phyloP scores from a whole-genome alignment of 495 filamentous ascomycete species.

The Parachaetomium inaequale region DNA sequence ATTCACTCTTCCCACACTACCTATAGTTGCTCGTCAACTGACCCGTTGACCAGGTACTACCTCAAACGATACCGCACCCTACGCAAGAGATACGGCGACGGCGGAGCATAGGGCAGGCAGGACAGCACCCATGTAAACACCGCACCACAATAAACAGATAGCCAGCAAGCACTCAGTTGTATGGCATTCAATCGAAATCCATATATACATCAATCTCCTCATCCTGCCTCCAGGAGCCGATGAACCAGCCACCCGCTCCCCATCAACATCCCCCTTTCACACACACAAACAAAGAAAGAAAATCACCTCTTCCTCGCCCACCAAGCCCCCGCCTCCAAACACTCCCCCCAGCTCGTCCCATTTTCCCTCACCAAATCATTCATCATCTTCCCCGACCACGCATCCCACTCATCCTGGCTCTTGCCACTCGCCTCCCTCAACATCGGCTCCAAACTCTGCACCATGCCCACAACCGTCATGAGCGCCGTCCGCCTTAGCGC shows the following conservation, averaged over 20 bases:
- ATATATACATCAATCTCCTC: background rate
- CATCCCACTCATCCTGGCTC: constrained; percentile 87
- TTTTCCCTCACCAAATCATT: constrained; percentile 73
- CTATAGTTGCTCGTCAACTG: background rate
- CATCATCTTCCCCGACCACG: constrained; percentile 85
- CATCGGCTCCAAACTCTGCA: constrained; percentile 80
- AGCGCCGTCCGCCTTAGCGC: constrained; percentile 76
- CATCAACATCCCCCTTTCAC: background rate
- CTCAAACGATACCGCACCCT: constrained; percentile 89
- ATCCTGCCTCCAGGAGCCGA: background rate
- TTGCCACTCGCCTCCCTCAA: constrained; percentile 79
- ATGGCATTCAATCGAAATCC: background rate
- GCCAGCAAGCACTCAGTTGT: background rate
- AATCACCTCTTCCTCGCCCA: constrained; percentile 54
- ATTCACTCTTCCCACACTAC: background rate
- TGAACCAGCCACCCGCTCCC: constrained; percentile 6
- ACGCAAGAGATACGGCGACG: constrained; percentile 78
- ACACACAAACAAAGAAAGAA: background rate
- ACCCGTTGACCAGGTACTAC: constrained; percentile 65
- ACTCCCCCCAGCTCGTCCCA: constrained; percentile 79
- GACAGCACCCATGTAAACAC: background rate
- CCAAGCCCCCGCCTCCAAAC: constrained; percentile 92
- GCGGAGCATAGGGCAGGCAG: constrained; percentile 34
- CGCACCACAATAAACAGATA: background rate
- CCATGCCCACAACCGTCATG: constrained; percentile 77